These are phyloP conservation scores for Fusarium illudens DNA, from an alignment of 2,329 filamentous ascomycete species.

Conservation along the genomic window DNA sequence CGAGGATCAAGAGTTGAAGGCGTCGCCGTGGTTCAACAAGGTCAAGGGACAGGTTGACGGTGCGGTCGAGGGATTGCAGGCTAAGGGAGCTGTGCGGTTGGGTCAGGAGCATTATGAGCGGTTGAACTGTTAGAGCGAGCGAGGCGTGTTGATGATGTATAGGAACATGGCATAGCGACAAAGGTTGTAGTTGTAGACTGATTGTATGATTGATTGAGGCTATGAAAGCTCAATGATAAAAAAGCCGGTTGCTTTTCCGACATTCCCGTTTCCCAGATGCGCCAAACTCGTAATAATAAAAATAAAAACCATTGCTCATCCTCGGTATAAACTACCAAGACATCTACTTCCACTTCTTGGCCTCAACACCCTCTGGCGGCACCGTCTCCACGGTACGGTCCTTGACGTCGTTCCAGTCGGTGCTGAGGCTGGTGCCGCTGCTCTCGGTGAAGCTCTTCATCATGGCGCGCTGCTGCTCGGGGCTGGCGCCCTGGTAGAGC, in stretches of 20 bases:
- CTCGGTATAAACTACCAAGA: not conserved
- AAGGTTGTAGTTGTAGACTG: not conserved
- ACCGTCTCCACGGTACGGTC: slow-evolving; percentile 74
- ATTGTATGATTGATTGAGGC: slow-evolving; percentile 1
- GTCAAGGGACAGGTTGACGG: slow-evolving; percentile 21
- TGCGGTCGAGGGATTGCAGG: slow-evolving; percentile 19
- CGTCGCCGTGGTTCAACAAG: slow-evolving; percentile 41
- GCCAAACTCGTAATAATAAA: slow-evolving; percentile 3
- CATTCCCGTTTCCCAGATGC: slow-evolving; percentile 22
- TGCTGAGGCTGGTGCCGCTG: slow-evolving; percentile 91
- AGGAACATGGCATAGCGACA: slow-evolving; percentile 14
- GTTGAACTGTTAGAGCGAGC: slow-evolving; percentile 20
- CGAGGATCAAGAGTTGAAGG: slow-evolving; percentile 40
- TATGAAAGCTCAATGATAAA: slow-evolving; percentile 2
- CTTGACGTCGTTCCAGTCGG: slow-evolving; percentile 87
- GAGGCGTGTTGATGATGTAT: not conserved
- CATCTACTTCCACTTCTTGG: slow-evolving; percentile 70
- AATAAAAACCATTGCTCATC: not conserved
- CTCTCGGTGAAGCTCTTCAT: slow-evolving; percentile 97
- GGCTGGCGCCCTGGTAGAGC: slow-evolving; percentile 78
- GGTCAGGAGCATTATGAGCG: slow-evolving; percentile 26
- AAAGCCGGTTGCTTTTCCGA: slow-evolving; percentile 10
- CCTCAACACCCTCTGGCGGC: slow-evolving; percentile 80
- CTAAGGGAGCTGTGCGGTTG: slow-evolving; percentile 34
- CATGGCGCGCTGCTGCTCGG: slow-evolving; percentile 90